These are phyloP conservation scores for Gossypium davidsonii DNA, from an alignment of 441 rosid species.

Conservation along the genomic window DNA sequence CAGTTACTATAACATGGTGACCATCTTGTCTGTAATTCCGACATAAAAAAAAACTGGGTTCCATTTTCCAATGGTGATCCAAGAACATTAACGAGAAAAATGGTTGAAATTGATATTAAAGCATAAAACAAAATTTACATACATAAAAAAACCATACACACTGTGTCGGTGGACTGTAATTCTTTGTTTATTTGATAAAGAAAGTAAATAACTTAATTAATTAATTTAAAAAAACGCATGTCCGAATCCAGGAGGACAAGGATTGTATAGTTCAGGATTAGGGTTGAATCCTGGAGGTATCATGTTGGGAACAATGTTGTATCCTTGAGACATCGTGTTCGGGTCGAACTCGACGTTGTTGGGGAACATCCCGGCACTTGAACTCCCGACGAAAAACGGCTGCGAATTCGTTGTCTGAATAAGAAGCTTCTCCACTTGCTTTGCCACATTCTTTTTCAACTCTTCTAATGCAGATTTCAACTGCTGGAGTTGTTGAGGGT, in stretches of 20 bases:
- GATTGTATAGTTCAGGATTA: neutral
- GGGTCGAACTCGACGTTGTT: conserved; percentile 10
- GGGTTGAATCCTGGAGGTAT: neutral
- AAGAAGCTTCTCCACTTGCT: conserved; percentile 31
- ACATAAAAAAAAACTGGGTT: neutral
- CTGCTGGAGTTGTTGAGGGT: conserved; percentile 23
- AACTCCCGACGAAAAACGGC: conserved; percentile 15
- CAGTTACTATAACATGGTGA: too few relatives aligned
- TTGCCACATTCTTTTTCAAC: conserved; percentile 28
- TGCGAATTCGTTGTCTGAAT: conserved; percentile 15
- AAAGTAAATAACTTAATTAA: neutral
- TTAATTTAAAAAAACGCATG: conserved; percentile 17
- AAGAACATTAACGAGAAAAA: neutral
- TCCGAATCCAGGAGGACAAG: conserved; percentile 19
- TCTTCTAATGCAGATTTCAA: conserved; percentile 27
- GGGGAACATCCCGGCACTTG: conserved; percentile 6
- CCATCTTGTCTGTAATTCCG: neutral
- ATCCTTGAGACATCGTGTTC: conserved; percentile 15
- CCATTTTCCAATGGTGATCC: neutral
- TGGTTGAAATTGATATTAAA: neutral
- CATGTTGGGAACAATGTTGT: neutral
- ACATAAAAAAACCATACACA: neutral
- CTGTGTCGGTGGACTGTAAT: neutral
- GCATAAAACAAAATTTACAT: neutral
- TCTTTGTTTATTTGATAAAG: neutral